phyloP scores from a whole-genome alignment of 2,329 filamentous ascomycete species.

The Arthroderma sp. region DNA sequence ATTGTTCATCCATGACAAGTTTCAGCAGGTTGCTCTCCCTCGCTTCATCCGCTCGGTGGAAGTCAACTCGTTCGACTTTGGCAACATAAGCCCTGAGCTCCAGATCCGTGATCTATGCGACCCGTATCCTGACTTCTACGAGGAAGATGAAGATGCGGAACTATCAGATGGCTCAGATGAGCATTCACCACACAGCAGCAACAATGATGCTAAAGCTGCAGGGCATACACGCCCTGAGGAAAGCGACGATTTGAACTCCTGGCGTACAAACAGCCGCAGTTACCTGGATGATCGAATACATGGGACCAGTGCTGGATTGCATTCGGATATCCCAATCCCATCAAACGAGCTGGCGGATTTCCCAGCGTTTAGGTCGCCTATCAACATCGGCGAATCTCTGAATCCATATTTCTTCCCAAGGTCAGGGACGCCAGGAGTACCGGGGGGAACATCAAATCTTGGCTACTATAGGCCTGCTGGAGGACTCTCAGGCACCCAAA shows the following conservation, averaged over 20 bases:
- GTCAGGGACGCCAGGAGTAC: constrained; percentile 34
- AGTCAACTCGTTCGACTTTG: constrained; percentile 89
- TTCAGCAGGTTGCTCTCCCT: constrained; percentile 80
- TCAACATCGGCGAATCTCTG: constrained; percentile 25
- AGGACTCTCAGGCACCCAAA: constrained; percentile 36
- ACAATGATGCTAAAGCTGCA: not conserved
- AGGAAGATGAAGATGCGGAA: constrained; percentile 51
- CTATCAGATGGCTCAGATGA: constrained; percentile 25
- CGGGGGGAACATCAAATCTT: constrained; percentile 35
- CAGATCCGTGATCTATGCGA: constrained; percentile 96
- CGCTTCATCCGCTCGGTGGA: constrained; percentile 95
- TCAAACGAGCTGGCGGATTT: constrained; percentile 16
- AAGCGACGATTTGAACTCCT: not conserved
- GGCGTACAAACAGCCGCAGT: not conserved
- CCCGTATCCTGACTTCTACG: constrained; percentile 91
- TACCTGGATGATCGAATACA: constrained; percentile 8
- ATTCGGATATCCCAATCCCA: constrained; percentile 18
- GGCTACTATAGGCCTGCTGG: constrained; percentile 34
- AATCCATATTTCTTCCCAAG: constrained; percentile 31
- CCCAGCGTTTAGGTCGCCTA: constrained; percentile 23
- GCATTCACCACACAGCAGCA: constrained; percentile 2
- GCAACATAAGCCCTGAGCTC: constrained; percentile 64
- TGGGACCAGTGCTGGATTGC: constrained; percentile 18
- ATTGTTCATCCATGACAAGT: constrained; percentile 87
- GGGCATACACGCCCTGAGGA: too few species aligned